phyloP scores from a whole-genome alignment of 257 asterid genomes.

The Lycium barbarum region DNA sequence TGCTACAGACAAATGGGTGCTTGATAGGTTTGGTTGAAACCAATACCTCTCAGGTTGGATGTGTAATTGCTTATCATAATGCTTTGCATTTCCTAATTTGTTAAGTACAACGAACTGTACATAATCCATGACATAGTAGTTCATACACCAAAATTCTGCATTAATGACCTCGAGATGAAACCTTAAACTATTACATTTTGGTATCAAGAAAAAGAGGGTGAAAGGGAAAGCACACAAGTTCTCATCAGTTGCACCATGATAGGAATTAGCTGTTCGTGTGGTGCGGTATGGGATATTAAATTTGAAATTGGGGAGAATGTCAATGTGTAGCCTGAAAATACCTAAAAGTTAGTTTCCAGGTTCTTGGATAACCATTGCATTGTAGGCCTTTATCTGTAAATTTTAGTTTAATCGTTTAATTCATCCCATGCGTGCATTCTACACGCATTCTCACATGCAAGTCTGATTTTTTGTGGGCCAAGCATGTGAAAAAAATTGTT shows the following conservation, averaged over 20 bases:
- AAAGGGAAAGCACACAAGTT: constrained; percentile 2
- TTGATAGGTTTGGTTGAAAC: neutral
- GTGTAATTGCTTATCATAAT: neutral
- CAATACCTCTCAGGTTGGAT: neutral
- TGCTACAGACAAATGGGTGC: constrained; percentile 16
- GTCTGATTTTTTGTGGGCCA: neutral
- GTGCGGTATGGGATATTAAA: neutral
- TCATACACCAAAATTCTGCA: neutral
- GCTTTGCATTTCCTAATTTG: neutral
- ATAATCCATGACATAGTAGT: neutral
- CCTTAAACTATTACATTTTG: constrained; percentile 22
- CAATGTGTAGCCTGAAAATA: neutral
- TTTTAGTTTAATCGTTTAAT: neutral
- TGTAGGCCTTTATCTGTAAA: neutral
- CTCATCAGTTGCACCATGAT: neutral
- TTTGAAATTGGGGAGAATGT: neutral
- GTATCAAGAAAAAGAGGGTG: constrained; percentile 11
- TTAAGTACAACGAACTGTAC: neutral
- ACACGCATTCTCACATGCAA: neutral
- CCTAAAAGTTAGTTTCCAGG: neutral
- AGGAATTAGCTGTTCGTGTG: constrained; percentile 11
- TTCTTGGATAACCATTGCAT: constrained; percentile 8
- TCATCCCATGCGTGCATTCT: neutral
- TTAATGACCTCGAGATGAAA: constrained; percentile 2
- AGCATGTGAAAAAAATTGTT: constrained; percentile 15